Base-by-base conservation (phyloP, 805 yeast genomes). In the Metschnikowia bowlesiae region DNA sequence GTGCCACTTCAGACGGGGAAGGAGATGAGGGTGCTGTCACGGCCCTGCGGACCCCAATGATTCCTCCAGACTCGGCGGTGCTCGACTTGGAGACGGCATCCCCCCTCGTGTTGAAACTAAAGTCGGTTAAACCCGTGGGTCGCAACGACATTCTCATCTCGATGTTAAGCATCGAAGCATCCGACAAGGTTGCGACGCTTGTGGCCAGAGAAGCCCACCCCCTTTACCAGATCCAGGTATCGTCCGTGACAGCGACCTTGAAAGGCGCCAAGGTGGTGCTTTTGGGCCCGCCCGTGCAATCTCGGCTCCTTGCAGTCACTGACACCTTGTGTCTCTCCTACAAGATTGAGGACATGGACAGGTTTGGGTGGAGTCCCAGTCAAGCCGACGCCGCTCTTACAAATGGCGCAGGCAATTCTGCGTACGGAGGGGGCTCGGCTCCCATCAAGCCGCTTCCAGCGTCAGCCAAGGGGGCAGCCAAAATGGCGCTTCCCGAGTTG, bases 71-170 rank as follows among this genome's bases (percentile, higher is more conserved):
- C 16, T 30, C 47, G 8, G 47, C 47, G 4, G 32, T 44, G 39
- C 34, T 44, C 10, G 39, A 44, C 13, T 46, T 69, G n/a, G 69
- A 73, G 7, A 66, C 70, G 1, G 56, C 67, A 6, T 64, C 67
- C 1, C 73, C 79, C 0, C 57, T 80, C 37, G 73, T 75, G n/a
- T 65, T 80, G 6, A 68, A 74, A 47, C 62, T 80, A 14, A 67
- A 76, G 41, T 75, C 79, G 31, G 70, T 79, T 7, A 74, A 73
- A 51, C 75, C 82, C 5, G 78, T 79, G 5, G 79, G 81, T 8
- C 65, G 75, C 40, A 68, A 70, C 53, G 72, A 73, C 49, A 58
- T 71, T 2, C 56, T 80, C 1, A 60, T 80, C n/a, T 73, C 81
- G 1, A 74, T 80, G 0, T 61, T 80, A 41, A 79, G 74, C 47